Percentiles rank a stretch among this genome's conserved stretches.
Conservation (phyloP, 108 stramenopile genomes). For the Pseudonitzschia pungens region DNA sequence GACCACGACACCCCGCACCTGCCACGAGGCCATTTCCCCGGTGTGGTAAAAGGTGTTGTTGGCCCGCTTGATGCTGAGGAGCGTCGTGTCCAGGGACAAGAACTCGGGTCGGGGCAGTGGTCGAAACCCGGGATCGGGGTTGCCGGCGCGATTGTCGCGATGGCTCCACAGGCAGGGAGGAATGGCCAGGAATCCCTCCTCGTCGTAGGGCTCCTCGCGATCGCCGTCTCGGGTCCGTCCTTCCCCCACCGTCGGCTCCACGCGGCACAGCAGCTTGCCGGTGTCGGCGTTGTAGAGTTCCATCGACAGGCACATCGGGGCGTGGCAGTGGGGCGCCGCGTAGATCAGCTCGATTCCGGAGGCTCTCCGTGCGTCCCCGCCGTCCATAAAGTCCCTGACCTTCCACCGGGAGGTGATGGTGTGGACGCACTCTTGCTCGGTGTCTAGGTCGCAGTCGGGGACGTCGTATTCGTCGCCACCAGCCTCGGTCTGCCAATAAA, state of each 20-base stretch:
- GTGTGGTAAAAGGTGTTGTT: constrained; percentile 42
- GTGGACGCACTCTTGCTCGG: constrained; percentile 36
- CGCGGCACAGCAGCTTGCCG: constrained; percentile 33
- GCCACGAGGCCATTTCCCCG: constrained; percentile 51
- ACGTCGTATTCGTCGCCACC: constrained; percentile 45
- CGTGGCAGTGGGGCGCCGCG: constrained; percentile 47
- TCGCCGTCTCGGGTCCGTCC: neutral
- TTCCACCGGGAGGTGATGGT: constrained; percentile 36
- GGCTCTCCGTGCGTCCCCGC: neutral
- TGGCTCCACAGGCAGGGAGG: constrained; percentile 33
- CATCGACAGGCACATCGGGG: constrained; percentile 41
- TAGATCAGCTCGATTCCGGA: constrained; percentile 41
- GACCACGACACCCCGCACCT: constrained; percentile 37
- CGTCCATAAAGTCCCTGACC: constrained; percentile 30
- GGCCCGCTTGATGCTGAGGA: constrained; percentile 41
- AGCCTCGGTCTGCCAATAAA: constrained; percentile 34
- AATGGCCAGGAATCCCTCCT: constrained; percentile 31
- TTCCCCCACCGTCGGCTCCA: constrained; percentile 27
- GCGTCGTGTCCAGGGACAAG: constrained; percentile 32
- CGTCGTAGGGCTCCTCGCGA: constrained; percentile 12
- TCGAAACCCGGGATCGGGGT: neutral
- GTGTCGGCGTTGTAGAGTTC: constrained; percentile 54
- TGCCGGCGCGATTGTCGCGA: neutral
- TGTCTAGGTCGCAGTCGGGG: constrained; percentile 19
- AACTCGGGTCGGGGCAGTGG: constrained; percentile 19